Percentiles rank a stretch among this genome's conserved stretches.
Evolutionary conservation across 176 grass and related monocot genomes (phyloP).

Genomic region (sorghum (Sorghum bicolor)): DNA sequence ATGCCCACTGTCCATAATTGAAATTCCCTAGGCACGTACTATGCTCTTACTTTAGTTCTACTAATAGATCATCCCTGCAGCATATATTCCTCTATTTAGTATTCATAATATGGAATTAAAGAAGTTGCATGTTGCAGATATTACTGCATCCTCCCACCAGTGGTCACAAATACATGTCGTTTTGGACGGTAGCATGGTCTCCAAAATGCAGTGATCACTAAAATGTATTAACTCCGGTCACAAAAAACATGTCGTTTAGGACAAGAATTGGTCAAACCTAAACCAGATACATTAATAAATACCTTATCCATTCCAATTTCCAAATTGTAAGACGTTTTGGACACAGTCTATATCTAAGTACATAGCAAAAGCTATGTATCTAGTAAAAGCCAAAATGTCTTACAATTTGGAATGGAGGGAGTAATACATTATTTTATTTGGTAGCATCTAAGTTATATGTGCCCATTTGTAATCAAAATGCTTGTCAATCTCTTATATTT

Average conservation of each 20-base stretch:
- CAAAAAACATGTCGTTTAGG: background rate
- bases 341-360: background rate
- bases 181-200: background rate
- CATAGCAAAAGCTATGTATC: background rate
- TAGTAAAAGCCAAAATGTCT: background rate
- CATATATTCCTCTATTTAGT: constrained; percentile 14
- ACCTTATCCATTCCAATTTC: background rate
- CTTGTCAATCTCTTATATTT: background rate
- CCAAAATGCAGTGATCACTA: constrained; percentile 1
- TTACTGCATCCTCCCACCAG: background rate
- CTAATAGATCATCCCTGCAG: background rate
- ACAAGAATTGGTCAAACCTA: background rate
- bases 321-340: background rate
- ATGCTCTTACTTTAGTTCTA: constrained; percentile 8
- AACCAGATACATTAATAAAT: background rate
- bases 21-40: background rate
- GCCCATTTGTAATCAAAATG: background rate
- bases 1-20: background rate
- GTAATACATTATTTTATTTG: background rate
- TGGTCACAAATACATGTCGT: background rate
- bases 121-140: constrained; percentile 13
- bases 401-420: background rate
- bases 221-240: background rate
- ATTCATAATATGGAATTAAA: constrained; percentile 1
- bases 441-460: background rate